Percentiles rank a stretch among this genome's conserved stretches.
phyloP scores from a whole-genome alignment of 805 yeast genomes.

The Cyberlindnera mycetangii region DNA sequence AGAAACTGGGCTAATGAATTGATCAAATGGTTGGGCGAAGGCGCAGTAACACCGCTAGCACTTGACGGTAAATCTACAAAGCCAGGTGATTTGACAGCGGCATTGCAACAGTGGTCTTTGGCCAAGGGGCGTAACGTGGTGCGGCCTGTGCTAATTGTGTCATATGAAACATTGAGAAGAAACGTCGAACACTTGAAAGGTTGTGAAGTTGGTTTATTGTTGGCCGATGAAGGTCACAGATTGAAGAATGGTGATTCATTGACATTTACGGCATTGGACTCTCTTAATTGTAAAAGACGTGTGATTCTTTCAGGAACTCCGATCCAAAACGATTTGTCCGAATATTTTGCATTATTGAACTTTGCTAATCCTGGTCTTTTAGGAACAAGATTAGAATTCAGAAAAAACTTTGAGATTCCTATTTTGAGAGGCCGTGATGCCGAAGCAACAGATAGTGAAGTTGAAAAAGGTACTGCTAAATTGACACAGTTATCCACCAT shows the following conservation, averaged over 20 bases:
- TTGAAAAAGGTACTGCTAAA: conserved; percentile 63
- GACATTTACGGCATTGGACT: conserved; percentile 82
- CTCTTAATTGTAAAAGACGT: conserved; percentile 81
- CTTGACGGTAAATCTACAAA: conserved; percentile 88
- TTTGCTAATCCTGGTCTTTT: conserved; percentile 94
- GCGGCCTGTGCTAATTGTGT: conserved; percentile 88
- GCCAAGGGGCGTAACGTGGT: conserved; percentile 88
- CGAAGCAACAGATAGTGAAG: conserved; percentile 77
- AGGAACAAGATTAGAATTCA: conserved; percentile 80
- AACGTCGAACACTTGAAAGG: conserved; percentile 73
- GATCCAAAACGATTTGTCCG: conserved; percentile 91
- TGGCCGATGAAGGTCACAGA: conserved; percentile 87
- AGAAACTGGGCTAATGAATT: conserved; percentile 97
- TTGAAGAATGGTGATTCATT: conserved; percentile 86
- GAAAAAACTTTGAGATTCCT: conserved; percentile 77
- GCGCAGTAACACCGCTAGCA: conserved; percentile 83
- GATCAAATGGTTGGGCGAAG: conserved; percentile 92
- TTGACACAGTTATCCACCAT: conserved; percentile 65
- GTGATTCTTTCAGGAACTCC: conserved; percentile 97
- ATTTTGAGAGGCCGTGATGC: conserved; percentile 89
- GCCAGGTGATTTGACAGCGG: conserved; percentile 60
- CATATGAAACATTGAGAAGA: conserved; percentile 89
- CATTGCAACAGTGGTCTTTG: conserved; percentile 78
- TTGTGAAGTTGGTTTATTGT: conserved; percentile 78
- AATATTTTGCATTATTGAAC: conserved; percentile 83